Base-by-base conservation (phyloP, 176 grass and related monocot species). In the Triticum dicoccoides region DNA sequence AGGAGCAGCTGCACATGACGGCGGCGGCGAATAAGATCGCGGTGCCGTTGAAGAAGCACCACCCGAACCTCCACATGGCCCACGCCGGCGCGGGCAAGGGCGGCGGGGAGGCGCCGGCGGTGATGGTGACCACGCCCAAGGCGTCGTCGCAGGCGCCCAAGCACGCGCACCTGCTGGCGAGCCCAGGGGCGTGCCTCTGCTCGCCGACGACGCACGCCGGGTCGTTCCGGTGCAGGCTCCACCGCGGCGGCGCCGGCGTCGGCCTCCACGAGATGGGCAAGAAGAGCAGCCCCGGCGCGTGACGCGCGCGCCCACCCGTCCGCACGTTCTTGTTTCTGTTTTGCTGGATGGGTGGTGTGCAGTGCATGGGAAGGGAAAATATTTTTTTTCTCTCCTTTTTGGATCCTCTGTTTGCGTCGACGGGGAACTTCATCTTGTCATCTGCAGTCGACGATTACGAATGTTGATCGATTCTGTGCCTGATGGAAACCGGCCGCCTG, bases 201-300 rank as follows among this genome's bases (percentile, higher is more conserved):
- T 95, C 93, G 61, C 93, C 93, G 29, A 95, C 93, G 30, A 79
- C 89, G 88, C 93, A 95, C 90, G 80, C 83, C 24, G 91, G 91
- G 1, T 95, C 93, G 39, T 95, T 95, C 88, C 88, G 93, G 47
- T 95, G 93, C 76, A 86, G 91, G 59, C 84, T 90, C 86, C 93
- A 95, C 76, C 90, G 93, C 76, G 86, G 81, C 78, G 56, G 34
- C 34, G 34, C 5, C 34, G 76, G 85, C 69, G 35, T 51, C 32
- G 70, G 64, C 18, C 76, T 91, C 77, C 75, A 79, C 59, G 86
- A 91, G 35, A 84, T 87, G 69, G 83, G 68, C 54, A 95, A 87
- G 82, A 90, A 93, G 77, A 54, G 75, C 58, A 52, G 71, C 64
- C 63, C 79, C 45, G 62, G 71, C 54, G 82, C 70, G 61, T 91